A percentile compares a stretch with the other conserved stretches of the same genome.
Conservation (phyloP, 768 basidiomycete genomes). For the Punctularia strigosozonata region DNA sequence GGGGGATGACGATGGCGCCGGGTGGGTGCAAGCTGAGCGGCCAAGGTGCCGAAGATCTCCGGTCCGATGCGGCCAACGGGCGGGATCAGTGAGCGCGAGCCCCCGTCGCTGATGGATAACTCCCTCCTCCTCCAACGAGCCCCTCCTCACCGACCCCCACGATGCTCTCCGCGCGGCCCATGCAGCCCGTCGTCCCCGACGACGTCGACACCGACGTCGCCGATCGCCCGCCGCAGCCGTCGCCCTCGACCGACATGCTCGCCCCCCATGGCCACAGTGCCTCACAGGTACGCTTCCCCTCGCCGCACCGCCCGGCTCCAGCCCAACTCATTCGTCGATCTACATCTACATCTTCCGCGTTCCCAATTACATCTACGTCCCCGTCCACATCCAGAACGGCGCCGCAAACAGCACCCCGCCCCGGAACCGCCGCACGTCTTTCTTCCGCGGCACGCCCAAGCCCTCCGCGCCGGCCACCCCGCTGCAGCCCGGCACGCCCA, state of each 20-base stretch:
- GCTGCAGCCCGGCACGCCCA: constrained; percentile 8
- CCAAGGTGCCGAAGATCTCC: too few relatives aligned
- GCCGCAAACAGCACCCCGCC: neutral
- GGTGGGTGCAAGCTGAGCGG: too few relatives aligned
- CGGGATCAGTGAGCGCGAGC: neutral
- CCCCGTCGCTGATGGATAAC: constrained; percentile 5
- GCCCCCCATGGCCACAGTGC: constrained; percentile 5
- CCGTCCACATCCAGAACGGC: neutral
- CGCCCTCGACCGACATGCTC: constrained; percentile 9
- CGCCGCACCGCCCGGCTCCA: constrained; percentile 1
- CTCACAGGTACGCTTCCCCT: neutral
- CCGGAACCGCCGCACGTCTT: constrained; percentile 4
- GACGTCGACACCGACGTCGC: neutral
- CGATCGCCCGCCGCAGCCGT: constrained; percentile 6
- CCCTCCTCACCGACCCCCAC: constrained; percentile 7
- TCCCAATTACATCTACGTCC: neutral
- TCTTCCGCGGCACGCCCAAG: constrained; percentile 10
- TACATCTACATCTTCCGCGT: neutral
- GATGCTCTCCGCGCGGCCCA: constrained; percentile 28
- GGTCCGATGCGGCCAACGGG: neutral
- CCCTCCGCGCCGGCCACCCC: constrained; percentile 14
- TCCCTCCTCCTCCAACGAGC: neutral
- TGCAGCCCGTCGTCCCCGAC: constrained; percentile 17
- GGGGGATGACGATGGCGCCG: too few relatives aligned
- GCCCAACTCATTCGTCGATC: neutral